Base-by-base conservation (phyloP, 495 filamentous ascomycete genomes). In the Hapsidospora chrysogenum region DNA sequence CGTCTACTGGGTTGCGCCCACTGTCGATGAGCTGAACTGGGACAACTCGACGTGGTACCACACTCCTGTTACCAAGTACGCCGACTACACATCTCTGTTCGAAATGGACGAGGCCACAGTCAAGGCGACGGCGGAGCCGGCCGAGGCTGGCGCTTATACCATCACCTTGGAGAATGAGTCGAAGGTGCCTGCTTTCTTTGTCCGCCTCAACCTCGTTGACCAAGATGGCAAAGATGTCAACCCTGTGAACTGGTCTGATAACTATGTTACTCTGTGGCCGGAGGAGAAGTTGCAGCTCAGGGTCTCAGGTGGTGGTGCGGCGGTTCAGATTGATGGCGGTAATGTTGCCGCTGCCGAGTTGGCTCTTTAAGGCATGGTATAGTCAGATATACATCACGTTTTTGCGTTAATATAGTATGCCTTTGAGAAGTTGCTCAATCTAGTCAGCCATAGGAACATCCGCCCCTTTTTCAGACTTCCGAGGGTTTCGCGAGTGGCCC, bases 201-300 rank as follows among this genome's bases (percentile, higher is more conserved):
- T 76, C 14, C 57, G 54, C 3, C 36, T 78, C 17, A 57, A 56
- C 31, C 43, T 70, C 16, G 44, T 70, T 0, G 60, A 70, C 21
- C 34, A 35, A 3, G 39, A 44, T 0, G 51, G 57, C 0, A 33
- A 54, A 6, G 63, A 72, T 28, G 50, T 75, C 0, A 33, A 61
- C 11, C 69, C 70, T 2, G 51, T 73, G 4, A 60, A 53, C 22
- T 78, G 69, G 67, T 66, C 63, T 0, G 70, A 76, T 40, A 77
- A 78, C 32, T 78, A 78, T 39, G 52, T 77, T 10, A 74, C 72
- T 1, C 47, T 79, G 9, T 74, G 64, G 53, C 70, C n/a, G n/a
- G n/a, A n/a, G n/a, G n/a, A n/a, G n/a, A n/a, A n/a, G n/a, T n/a
- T n/a, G n/a, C n/a, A n/a, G n/a, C n/a, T n/a, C n/a, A n/a, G n/a